phyloP scores from a whole-genome alignment of 1,284 basidiomycete species.

The Ustilago vetiveriae region DNA sequence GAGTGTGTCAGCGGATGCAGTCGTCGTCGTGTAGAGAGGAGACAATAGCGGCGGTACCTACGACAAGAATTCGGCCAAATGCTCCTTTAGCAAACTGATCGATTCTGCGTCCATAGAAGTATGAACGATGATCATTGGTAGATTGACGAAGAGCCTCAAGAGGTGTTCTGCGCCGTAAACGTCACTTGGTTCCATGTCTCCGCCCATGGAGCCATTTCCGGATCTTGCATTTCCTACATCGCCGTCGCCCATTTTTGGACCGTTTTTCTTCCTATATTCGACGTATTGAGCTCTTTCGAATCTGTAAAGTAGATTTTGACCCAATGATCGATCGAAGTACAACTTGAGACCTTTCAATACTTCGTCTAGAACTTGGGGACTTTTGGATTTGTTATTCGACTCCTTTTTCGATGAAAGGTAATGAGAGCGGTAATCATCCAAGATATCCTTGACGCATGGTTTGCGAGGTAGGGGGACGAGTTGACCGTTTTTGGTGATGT shows the following conservation, averaged over 20 bases:
- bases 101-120: constrained; percentile 92
- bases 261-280: constrained; percentile 79
- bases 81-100: constrained; percentile 83
- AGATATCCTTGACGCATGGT: constrained; percentile 81
- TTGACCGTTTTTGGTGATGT: constrained; percentile 89
- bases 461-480: constrained; percentile 84
- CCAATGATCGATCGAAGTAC: constrained; percentile 92
- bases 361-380: constrained; percentile 74
- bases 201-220: constrained; percentile 36
- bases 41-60: constrained; percentile 69
- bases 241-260: constrained; percentile 68
- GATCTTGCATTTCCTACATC: constrained; percentile 68
- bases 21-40: neutral
- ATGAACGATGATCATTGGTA: constrained; percentile 80
- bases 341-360: constrained; percentile 87
- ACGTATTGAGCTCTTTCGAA: constrained; percentile 94
- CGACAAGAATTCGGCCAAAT: constrained; percentile 87
- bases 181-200: constrained; percentile 79
- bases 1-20: neutral
- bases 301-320: constrained; percentile 89
- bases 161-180: constrained; percentile 96
- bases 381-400: constrained; percentile 62
- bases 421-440: constrained; percentile 75
- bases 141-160: constrained; percentile 80
- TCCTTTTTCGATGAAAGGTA: constrained; percentile 27